Evolutionary conservation across 2,329 filamentous ascomycete genomes (phyloP).

Genomic region (Zelopaecilomyces penicillatus): DNA sequence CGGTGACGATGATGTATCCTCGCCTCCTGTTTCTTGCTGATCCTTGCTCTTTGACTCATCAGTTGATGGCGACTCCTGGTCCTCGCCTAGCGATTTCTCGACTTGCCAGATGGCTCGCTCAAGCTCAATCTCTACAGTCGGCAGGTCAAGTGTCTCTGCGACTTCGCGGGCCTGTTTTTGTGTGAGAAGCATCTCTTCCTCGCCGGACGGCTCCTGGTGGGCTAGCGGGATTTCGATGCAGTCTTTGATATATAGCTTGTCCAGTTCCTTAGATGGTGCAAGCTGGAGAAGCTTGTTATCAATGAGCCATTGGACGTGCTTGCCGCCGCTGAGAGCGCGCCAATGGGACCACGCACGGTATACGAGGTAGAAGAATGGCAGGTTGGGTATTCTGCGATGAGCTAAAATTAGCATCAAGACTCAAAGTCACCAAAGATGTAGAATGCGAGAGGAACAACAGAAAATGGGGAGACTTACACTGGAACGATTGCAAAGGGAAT

Average conservation of each 20-base stretch:
- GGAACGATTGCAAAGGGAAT: slow-evolving; percentile 78
- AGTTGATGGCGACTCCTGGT: slow-evolving; percentile 16
- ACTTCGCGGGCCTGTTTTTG: slow-evolving; percentile 48
- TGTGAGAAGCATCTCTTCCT: slow-evolving; percentile 35
- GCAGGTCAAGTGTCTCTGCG: slow-evolving; percentile 55
- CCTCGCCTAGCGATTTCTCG: slow-evolving; percentile 38
- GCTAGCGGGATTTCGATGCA: slow-evolving; percentile 10
- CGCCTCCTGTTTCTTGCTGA: not conserved
- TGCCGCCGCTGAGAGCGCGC: slow-evolving; percentile 75
- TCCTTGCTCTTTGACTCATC: not conserved
- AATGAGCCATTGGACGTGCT: slow-evolving; percentile 74
- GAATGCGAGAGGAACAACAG: not conserved
- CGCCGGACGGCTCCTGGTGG: slow-evolving; percentile 13
- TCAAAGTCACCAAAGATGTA: not conserved
- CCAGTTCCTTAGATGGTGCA: slow-evolving; percentile 59
- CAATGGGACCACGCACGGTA: slow-evolving; percentile 92
- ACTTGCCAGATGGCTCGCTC: slow-evolving; percentile 73
- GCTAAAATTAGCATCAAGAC: not conserved
- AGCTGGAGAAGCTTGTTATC: slow-evolving; percentile 61
- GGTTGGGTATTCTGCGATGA: slow-evolving; percentile 65
- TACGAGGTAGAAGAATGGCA: slow-evolving; percentile 92
- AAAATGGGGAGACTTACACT: slow-evolving; percentile 53
- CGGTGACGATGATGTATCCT: not conserved
- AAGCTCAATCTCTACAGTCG: slow-evolving; percentile 63
- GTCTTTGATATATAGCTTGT: slow-evolving; percentile 60